phyloP scores from a whole-genome alignment of 345 rosid species.

The Anacardium occidentale region DNA sequence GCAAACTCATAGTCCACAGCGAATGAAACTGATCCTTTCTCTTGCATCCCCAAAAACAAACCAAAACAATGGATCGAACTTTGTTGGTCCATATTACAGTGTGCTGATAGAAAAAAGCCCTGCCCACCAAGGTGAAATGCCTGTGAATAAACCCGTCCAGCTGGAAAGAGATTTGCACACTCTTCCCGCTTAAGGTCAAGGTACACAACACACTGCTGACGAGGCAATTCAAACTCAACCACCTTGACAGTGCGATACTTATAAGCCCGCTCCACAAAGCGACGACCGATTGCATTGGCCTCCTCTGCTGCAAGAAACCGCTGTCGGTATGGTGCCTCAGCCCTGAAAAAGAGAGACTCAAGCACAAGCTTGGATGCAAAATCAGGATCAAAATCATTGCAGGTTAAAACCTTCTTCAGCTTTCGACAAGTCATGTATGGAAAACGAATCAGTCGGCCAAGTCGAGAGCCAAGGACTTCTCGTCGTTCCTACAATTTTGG shows the following conservation, averaged over 20 bases:
- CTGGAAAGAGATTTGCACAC: slow-evolving; percentile 51
- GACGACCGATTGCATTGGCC: slow-evolving; percentile 28
- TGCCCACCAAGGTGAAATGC: slow-evolving; percentile 74
- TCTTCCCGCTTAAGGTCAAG: slow-evolving; percentile 72
- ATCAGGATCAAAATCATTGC: slow-evolving; percentile 62
- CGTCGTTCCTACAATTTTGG: slow-evolving; percentile 62
- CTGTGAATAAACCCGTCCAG: slow-evolving; percentile 61
- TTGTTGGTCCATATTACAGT: slow-evolving; percentile 66
- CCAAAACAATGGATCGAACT: slow-evolving; percentile 63
- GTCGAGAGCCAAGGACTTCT: slow-evolving; percentile 50
- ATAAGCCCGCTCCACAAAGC: slow-evolving; percentile 74
- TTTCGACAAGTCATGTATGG: slow-evolving; percentile 73
- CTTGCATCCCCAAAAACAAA: slow-evolving; percentile 71
- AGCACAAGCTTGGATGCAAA: slow-evolving; percentile 59
- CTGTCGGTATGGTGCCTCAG: slow-evolving; percentile 54
- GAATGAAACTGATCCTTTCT: slow-evolving; percentile 51
- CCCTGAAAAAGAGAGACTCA: slow-evolving; percentile 78
- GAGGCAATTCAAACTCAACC: slow-evolving; percentile 69
- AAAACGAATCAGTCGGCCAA: slow-evolving; percentile 66
- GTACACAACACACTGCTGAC: slow-evolving; percentile 70
- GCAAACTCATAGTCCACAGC: slow-evolving; percentile 72
- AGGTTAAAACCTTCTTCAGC: slow-evolving; percentile 63
- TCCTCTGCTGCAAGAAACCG: slow-evolving; percentile 47
- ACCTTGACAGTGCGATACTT: slow-evolving; percentile 68
- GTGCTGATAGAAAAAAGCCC: slow-evolving; percentile 62